Conservation (phyloP, 805 yeast genomes). For the Cyberlindnera xylosilytica region DNA sequence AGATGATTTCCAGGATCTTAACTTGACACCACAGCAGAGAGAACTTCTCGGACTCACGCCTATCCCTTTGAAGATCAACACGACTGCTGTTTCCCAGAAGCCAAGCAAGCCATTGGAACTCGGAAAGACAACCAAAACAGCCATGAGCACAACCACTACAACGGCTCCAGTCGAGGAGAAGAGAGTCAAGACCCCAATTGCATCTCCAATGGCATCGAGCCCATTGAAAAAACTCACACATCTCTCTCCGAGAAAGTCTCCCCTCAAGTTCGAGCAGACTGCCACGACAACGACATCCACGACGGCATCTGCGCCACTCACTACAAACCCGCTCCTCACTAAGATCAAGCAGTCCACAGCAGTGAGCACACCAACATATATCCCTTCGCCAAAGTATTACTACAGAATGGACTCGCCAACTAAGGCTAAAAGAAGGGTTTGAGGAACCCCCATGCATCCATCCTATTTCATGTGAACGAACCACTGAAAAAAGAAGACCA, state of each 20-base stretch:
- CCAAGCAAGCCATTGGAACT: neutral
- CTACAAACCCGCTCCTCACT: slow-evolving; percentile 5
- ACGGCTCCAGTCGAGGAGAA: slow-evolving; percentile 21
- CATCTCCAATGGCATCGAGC: slow-evolving; percentile 29
- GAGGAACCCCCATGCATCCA: no score
- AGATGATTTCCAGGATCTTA: slow-evolving; percentile 32
- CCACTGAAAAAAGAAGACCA: neutral
- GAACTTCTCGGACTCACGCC: slow-evolving; percentile 32
- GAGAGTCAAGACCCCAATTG: slow-evolving; percentile 23
- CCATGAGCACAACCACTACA: neutral
- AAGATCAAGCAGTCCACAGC: slow-evolving; percentile 4
- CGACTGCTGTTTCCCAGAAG: slow-evolving; percentile 26
- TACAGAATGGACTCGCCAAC: slow-evolving; percentile 32
- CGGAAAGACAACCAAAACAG: neutral
- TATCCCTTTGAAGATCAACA: slow-evolving; percentile 8
- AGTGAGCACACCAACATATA: slow-evolving; percentile 25
- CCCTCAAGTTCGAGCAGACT: slow-evolving; percentile 6
- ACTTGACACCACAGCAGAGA: slow-evolving; percentile 31
- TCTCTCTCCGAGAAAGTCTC: slow-evolving; percentile 7
- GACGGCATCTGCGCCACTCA: slow-evolving; percentile 13
- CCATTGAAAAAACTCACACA: slow-evolving; percentile 19
- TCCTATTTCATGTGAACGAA: no score
- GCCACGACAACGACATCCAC: slow-evolving; percentile 7
- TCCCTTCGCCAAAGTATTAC: slow-evolving; percentile 30
- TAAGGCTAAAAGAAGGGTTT: slow-evolving; percentile 27